phyloP scores from a whole-genome alignment of 768 basidiomycete species.

The Lanmaoa rubissima region DNA sequence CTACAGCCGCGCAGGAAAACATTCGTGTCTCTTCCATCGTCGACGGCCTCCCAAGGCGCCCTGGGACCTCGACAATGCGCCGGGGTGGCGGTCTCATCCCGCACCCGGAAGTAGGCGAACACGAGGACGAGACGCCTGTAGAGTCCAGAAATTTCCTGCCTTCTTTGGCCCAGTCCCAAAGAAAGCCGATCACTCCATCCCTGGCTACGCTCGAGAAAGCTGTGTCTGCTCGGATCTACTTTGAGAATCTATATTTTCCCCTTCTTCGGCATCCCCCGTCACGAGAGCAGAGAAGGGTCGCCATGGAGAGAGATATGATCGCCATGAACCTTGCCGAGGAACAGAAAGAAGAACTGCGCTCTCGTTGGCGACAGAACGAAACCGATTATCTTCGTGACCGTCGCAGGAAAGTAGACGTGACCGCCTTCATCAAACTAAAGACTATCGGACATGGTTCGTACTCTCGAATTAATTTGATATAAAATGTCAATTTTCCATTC shows the following conservation, averaged over 20 bases:
- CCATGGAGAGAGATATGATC: constrained; percentile 87
- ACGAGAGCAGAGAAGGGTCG: constrained; percentile 78
- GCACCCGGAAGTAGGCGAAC: constrained; percentile 66
- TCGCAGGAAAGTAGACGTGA: constrained; percentile 77
- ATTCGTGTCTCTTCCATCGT: constrained; percentile 42
- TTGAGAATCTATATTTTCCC: constrained; percentile 87
- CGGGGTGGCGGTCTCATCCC: constrained; percentile 60
- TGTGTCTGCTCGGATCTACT: constrained; percentile 89
- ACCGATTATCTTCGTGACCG: constrained; percentile 85
- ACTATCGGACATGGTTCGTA: constrained; percentile 87
- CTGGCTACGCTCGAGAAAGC: constrained; percentile 92
- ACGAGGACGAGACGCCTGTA: constrained; percentile 43
- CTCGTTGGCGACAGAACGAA: constrained; percentile 84
- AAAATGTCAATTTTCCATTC: constrained; percentile 19
- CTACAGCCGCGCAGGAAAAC: constrained; percentile 75
- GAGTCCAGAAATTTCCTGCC: constrained; percentile 24
- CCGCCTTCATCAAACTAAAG: constrained; percentile 85
- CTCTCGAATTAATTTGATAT: constrained; percentile 27
- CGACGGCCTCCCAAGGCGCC: constrained; percentile 51
- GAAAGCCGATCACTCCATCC: constrained; percentile 74
- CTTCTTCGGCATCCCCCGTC: constrained; percentile 82
- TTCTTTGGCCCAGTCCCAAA: constrained; percentile 39
- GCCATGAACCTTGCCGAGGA: constrained; percentile 65
- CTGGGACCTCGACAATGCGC: constrained; percentile 58
- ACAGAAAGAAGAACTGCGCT: constrained; percentile 70